Evolutionary conservation across 1,284 basidiomycete genomes (phyloP).

Genomic region (Cutaneotrichosporon cutaneum): DNA sequence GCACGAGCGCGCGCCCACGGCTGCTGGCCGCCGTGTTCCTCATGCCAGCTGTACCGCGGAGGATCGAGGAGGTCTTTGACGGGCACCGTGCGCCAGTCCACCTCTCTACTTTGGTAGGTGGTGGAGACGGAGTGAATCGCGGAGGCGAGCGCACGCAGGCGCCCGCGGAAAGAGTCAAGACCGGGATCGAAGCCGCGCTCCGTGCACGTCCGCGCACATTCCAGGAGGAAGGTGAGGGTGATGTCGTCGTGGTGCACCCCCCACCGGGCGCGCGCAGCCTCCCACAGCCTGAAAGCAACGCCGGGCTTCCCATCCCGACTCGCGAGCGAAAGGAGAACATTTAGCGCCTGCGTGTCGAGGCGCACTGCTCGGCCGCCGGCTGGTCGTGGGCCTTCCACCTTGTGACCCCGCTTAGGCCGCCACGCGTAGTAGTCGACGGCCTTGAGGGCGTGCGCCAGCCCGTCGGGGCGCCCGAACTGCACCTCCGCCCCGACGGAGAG

Average conservation of each 20-base stretch:
- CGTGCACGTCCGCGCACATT: slow-evolving; percentile 28
- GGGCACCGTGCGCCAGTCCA: slow-evolving; percentile 5
- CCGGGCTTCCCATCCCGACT: slow-evolving; percentile 17
- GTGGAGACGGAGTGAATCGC: slow-evolving; percentile 16
- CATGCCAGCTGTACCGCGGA: slow-evolving; percentile 23
- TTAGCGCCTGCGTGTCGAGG: slow-evolving; percentile 37
- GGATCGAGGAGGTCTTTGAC: slow-evolving; percentile 11
- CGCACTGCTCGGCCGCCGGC: slow-evolving; percentile 12
- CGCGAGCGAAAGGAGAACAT: slow-evolving; percentile 37
- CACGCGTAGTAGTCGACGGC: slow-evolving; percentile 33
- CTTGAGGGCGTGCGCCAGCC: slow-evolving; percentile 27
- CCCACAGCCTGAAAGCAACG: slow-evolving; percentile 40
- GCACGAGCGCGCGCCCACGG: slow-evolving; percentile 37
- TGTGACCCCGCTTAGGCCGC: not conserved
- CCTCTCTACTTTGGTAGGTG: not conserved
- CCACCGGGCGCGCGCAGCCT: slow-evolving; percentile 39
- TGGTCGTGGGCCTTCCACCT: not conserved
- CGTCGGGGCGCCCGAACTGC: slow-evolving; percentile 14
- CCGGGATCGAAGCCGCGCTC: slow-evolving; percentile 14
- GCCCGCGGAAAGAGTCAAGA: slow-evolving; percentile 22
- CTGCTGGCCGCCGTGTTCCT: slow-evolving; percentile 19
- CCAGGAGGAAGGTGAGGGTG: slow-evolving; percentile 36
- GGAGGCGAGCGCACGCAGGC: slow-evolving; percentile 32
- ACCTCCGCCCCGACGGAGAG: slow-evolving; percentile 34
- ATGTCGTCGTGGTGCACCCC: slow-evolving; percentile 36